Percentiles rank a stretch among this genome's conserved stretches.
These are phyloP conservation scores for Penicillium simplicissimum DNA, from an alignment of 495 filamentous ascomycete species.

Conservation along the genomic window DNA sequence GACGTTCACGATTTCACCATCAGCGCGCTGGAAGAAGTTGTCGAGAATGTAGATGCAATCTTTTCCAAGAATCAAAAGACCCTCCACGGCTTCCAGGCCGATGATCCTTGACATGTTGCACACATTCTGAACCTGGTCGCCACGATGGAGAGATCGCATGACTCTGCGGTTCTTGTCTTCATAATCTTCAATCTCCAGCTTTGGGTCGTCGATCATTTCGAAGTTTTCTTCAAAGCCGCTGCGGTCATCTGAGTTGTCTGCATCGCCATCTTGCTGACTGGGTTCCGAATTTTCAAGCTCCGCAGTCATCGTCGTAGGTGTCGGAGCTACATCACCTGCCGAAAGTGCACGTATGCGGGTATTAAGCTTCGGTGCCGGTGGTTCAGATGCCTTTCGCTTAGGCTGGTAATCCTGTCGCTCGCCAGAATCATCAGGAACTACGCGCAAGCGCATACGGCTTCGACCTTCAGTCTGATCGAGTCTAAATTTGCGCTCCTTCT, in stretches of 20 bases:
- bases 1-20: slow-evolving; percentile 95
- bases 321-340: slow-evolving; percentile 36
- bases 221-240: slow-evolving; percentile 67
- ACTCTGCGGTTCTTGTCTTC: slow-evolving; percentile 98
- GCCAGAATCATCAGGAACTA: slow-evolving; percentile 70
- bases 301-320: slow-evolving; percentile 33
- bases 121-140: slow-evolving; percentile 89
- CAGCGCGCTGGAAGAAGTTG: slow-evolving; percentile 87
- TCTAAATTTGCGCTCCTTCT: slow-evolving; percentile 72
- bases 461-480: slow-evolving; percentile 94
- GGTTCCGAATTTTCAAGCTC: slow-evolving; percentile 31
- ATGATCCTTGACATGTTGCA: slow-evolving; percentile 94
- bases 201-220: slow-evolving; percentile 87
- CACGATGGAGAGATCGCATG: slow-evolving; percentile 88
- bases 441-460: slow-evolving; percentile 88
- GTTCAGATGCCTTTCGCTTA: slow-evolving; percentile 66
- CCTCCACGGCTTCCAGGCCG: slow-evolving; percentile 88
- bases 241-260: slow-evolving; percentile 36
- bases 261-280: slow-evolving; percentile 37
- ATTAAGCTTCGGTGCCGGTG: slow-evolving; percentile 41
- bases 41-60: slow-evolving; percentile 91
- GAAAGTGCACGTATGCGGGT: slow-evolving; percentile 35
- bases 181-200: slow-evolving; percentile 79
- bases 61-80: slow-evolving; percentile 90
- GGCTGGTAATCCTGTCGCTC: slow-evolving; percentile 80